These are phyloP conservation scores for Mortierella sp. DNA, from an alignment of 371 early-diverging fungal genomes.

Conservation along the genomic window DNA sequence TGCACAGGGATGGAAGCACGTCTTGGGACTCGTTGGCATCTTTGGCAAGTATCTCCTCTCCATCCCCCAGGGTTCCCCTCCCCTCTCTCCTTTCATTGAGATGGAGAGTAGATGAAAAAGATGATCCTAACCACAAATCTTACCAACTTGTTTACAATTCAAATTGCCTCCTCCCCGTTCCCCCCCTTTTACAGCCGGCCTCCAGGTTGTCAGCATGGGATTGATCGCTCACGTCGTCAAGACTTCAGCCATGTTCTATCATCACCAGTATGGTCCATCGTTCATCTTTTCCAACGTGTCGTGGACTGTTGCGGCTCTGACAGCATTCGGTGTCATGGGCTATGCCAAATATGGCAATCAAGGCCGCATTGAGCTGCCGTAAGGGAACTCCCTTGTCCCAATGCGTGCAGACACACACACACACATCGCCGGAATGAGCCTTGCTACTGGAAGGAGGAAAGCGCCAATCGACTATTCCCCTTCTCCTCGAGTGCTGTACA, in stretches of 20 bases:
- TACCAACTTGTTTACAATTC: no score
- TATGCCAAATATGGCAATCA: slow-evolving; percentile 36
- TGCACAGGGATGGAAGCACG: slow-evolving; percentile 46
- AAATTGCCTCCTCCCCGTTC: no score
- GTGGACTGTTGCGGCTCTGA: slow-evolving; percentile 24
- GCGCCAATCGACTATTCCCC: no score
- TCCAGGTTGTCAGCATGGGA: slow-evolving; percentile 37
- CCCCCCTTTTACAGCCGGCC: no score
- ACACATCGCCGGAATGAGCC: not conserved
- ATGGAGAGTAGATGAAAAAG: no score
- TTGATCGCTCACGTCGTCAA: slow-evolving; percentile 42
- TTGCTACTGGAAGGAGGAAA: no score
- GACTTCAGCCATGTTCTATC: slow-evolving; percentile 40
- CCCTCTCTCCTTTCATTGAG: no score
- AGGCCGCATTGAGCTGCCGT: slow-evolving; percentile 44
- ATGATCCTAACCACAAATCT: no score
- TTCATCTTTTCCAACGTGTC: slow-evolving; percentile 44
- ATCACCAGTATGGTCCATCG: slow-evolving; percentile 33
- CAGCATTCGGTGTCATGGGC: slow-evolving; percentile 26
- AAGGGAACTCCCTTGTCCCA: not conserved
- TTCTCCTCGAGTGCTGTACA: no score
- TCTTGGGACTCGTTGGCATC: slow-evolving; percentile 42
- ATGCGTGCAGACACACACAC: not conserved
- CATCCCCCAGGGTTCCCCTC: not conserved
- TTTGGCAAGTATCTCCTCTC: slow-evolving; percentile 27